Evolutionary conservation across 768 basidiomycete genomes (phyloP).

Genomic region (Suillus luteus): DNA sequence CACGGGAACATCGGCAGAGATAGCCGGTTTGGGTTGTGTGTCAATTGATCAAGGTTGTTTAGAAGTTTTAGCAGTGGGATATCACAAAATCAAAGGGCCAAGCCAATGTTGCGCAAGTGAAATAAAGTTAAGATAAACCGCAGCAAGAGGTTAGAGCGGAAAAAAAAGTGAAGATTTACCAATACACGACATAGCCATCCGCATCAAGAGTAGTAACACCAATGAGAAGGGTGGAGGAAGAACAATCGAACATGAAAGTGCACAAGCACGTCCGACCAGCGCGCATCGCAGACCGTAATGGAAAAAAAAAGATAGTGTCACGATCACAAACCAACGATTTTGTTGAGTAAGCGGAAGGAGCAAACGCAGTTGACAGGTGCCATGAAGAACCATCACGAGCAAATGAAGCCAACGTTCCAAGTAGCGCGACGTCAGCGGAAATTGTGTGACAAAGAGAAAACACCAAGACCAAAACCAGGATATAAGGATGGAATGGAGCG

Average conservation of each 20-base stretch:
- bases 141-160: not conserved
- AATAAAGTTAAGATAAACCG: not conserved
- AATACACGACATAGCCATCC: not conserved
- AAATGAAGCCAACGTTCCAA: not conserved
- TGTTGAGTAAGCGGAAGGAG: not conserved
- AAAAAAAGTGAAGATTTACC: not conserved
- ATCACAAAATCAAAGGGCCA: not conserved
- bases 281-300: not conserved
- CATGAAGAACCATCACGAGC: not conserved
- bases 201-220: not conserved
- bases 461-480: not conserved
- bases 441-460: not conserved
- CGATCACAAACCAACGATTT: not conserved
- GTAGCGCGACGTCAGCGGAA: not conserved
- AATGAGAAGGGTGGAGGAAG: not conserved
- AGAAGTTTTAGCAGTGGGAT: not conserved
- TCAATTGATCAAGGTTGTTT: not conserved
- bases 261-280: not conserved
- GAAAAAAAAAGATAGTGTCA: not conserved
- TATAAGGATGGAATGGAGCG: slow-evolving; percentile 1
- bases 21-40: not conserved
- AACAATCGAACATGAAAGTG: not conserved
- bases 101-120: not conserved
- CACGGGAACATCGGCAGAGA: not conserved
- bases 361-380: not conserved